Evolutionary conservation across 2,329 filamentous ascomycete genomes (phyloP), one percentile per base, ranked within the genome.

Genomic region (Madurella fahalii): DNA sequence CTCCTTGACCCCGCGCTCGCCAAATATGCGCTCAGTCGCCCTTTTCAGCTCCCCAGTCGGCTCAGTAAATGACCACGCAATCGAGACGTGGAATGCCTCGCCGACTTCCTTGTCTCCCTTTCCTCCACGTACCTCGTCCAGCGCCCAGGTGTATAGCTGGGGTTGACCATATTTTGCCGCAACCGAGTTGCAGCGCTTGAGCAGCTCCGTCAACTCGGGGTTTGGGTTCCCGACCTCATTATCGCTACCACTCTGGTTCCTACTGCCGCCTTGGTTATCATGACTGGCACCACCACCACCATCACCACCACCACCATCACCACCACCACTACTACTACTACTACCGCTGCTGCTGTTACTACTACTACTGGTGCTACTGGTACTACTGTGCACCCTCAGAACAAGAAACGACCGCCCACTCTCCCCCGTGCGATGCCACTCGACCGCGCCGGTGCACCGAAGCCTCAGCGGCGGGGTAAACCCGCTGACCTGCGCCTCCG

Each of bases 391-490:
- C n/a, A 92, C 78, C 18, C 83, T 79, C 46, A 96, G 70, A 2
- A 96, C 89, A 5, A 96, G 79, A 67, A 99, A 99, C 71, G 88
- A 93, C 43, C 94, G 83, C 79, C 85, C 66, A 63, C 84, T 79
- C 64, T 78, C 78, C 18, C 68, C 80, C 46, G 73, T 79, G 61
- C 70, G 76, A 65, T 77, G 78, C 78, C 79, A 83, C 34, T 71
- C 71, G 13, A 81, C 59, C 32, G 13, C 9, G 13, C 66, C 57
- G 3, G 63, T 55, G 16, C 67, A 67, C 2, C 58, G 60, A 25
- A 61, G 49, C 30, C 8, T 37, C 57, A 60, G 80, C 67, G 31
- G 70, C 61, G 42, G 56, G 47, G 69, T 56, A 39, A 64, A 62
- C 2, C 53, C 51, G 2, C 45, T 41, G 1, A 87, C 61, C 9